Evolutionary conservation across 768 basidiomycete genomes (phyloP), one percentile per base, ranked within the genome.

Genomic region (Lactarius psammicola): DNA sequence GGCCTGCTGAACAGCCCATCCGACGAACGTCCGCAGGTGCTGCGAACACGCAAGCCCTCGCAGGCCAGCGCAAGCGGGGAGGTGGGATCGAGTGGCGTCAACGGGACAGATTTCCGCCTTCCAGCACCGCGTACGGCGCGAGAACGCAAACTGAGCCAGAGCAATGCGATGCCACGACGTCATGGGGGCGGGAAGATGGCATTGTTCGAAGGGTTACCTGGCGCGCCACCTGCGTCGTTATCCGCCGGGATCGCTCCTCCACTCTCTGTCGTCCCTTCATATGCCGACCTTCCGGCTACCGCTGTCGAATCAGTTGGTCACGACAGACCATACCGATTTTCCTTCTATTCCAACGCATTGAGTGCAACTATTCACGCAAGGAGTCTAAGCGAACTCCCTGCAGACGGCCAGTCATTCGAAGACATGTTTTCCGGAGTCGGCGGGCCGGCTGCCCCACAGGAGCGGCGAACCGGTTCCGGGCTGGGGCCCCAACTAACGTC

Each of bases 301-400:
- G 30, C n/a, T 34, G 59, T 38, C 62, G 71, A 9, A 0, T 60
- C 53, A 17, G 68, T 68, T 2, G 76, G 76, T 1, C 89, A 94
- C 69, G 94, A 95, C 72, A 82, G 94, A 72, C 96, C 95, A 10
- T 98, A 98, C 74, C 85, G 97, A 54, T 99, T 98, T 78, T 98
- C 97, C 0, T 99, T 98, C 79, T 99, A 98, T 78, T 98, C 94
- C 20, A 98, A 97, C 72, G 84, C 89, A 4, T 80, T 97, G 57
- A 87, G 89, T 3, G 90, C 94, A 0, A 98, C 97, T 1, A 98
- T 99, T 56, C 96, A 98, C 78, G 92, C 97, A 0, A 85, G 95
- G 20, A 95, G 90, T 68, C 78, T 99, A 18, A 87, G 90, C 63
- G 97, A 99, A 75, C 83, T 99, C 18, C 97, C 97, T 0, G 93